Evolutionary conservation across 148 eudicot species (phyloP), one percentile per base, ranked within the genome.

Genomic region (Rhododendron ovatum): DNA sequence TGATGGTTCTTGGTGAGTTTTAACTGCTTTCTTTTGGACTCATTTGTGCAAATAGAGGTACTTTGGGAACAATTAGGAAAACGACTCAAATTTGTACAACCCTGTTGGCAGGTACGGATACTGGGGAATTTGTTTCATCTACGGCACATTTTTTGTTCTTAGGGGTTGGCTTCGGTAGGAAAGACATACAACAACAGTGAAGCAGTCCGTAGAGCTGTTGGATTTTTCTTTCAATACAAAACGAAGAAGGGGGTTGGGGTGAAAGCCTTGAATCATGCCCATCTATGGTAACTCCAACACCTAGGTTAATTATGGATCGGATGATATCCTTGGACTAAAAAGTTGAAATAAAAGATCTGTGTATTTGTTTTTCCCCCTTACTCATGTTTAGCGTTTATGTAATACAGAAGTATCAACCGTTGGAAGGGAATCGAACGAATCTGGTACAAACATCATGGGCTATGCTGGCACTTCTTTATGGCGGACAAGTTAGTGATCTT

Each of bases 211-310:
- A 85, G 87, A 87, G 93, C 83, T 2, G 92, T 91, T 13, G 51
- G 84, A 6, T 88, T 90, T 82, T 84, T 79, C 88, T 90, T 55
- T 84, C 90, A 10, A 67, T 26, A 48, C 90, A 91, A 86, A 90
- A 90, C 41, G 89, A 88, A 67, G 93, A 91, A 24, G 93, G 93
- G 55, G 93, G 93, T 59, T 91, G 93, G 93, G 93, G 93, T 69
- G 93, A 91, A 83, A 85, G 91, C 75, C 85, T 83, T 39, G 86
- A 89, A 73, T 91, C 93, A 13, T 91, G 90, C 86, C 93, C 93
- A 5, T 85, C 86, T 37, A 87, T 87, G 90, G 91, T 91, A 81
- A 59, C 13, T 67, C 45, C 47, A 22, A 39, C 28, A n/a, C 22
- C 1, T 10, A 50, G 0, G 14, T 50, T 50, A 7, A 7, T 47